phyloP scores from a whole-genome alignment of 805 yeast species.

The Candida boleticola region DNA sequence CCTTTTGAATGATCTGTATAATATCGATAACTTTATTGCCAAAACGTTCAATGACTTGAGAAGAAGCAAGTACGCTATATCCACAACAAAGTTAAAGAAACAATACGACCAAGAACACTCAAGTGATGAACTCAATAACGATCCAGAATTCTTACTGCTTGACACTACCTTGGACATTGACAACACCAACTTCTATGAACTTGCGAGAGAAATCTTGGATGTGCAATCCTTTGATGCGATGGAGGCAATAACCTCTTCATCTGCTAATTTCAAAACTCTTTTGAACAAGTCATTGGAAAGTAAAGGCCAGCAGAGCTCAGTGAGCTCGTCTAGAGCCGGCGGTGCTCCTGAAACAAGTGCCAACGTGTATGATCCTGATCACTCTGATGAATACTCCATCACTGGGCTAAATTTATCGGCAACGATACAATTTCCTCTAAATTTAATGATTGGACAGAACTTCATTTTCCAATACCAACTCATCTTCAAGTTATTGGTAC shows the following conservation, averaged over 20 bases:
- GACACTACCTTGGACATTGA: conserved; percentile 40
- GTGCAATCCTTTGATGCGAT: conserved; percentile 56
- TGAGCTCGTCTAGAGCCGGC: conserved; percentile 5
- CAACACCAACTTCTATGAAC: conserved; percentile 41
- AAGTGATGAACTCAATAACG: conserved; percentile 3
- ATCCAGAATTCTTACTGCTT: conserved; percentile 9
- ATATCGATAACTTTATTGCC: conserved; percentile 53
- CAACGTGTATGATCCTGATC: conserved; percentile 20
- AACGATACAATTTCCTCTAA: conserved; percentile 83
- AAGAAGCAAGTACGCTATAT: conserved; percentile 33
- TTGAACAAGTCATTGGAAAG: conserved; percentile 41
- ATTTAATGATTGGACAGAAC: conserved; percentile 68
- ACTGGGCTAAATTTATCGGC: conserved; percentile 55
- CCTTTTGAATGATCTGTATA: conserved; percentile 51
- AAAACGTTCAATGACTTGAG: conserved; percentile 51
- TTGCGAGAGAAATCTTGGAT: conserved; percentile 48
- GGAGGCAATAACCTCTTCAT: conserved; percentile 41
- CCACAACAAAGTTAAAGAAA: conserved; percentile 26
- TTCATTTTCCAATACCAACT: conserved; percentile 76
- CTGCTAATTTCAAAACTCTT: conserved; percentile 42
- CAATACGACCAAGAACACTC: neutral
- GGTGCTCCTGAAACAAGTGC: neutral
- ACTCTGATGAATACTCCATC: conserved; percentile 41
- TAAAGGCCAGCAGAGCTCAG: conserved; percentile 8
- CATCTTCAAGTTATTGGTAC: conserved; percentile 66